Conservation (phyloP, 2,329 filamentous ascomycete species). For the Nemania abortiva region DNA sequence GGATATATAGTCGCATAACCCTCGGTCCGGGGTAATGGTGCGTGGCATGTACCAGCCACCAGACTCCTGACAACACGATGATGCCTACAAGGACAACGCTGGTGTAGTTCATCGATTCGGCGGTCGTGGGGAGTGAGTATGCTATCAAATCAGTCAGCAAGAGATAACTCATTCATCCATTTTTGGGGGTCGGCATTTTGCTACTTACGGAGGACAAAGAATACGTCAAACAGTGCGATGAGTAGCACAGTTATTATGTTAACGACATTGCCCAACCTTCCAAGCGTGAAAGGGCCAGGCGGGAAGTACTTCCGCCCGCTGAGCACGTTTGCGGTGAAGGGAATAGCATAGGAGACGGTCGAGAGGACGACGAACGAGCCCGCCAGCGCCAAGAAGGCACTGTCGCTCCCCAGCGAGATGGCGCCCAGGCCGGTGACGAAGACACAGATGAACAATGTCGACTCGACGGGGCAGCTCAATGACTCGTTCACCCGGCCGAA, state of each 20-base stretch:
- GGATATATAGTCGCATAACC: slow-evolving; percentile 60
- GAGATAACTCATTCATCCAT: slow-evolving; percentile 2
- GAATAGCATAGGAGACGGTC: slow-evolving; percentile 65
- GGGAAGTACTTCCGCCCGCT: slow-evolving; percentile 64
- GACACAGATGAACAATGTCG: slow-evolving; percentile 66
- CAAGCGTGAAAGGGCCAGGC: slow-evolving; percentile 66
- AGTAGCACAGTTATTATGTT: slow-evolving; percentile 64
- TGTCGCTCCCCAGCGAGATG: slow-evolving; percentile 66
- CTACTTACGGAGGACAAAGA: slow-evolving; percentile 70
- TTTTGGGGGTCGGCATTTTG: not conserved
- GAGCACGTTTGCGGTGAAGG: slow-evolving; percentile 63
- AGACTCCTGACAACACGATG: slow-evolving; percentile 59
- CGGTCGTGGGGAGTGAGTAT: slow-evolving; percentile 56
- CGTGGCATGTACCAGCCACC: slow-evolving; percentile 61
- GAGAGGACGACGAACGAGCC: slow-evolving; percentile 70
- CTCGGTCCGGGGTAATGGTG: slow-evolving; percentile 64
- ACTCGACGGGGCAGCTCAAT: slow-evolving; percentile 69
- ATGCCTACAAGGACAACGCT: slow-evolving; percentile 65
- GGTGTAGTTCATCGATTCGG: slow-evolving; percentile 65
- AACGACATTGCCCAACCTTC: slow-evolving; percentile 61
- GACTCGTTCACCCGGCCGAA: slow-evolving; percentile 65
- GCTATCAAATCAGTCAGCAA: slow-evolving; percentile 47
- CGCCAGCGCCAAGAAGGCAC: slow-evolving; percentile 68
- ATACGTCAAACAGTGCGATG: slow-evolving; percentile 67
- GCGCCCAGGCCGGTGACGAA: slow-evolving; percentile 66